Evolutionary conservation across 495 filamentous ascomycete genomes (phyloP).

Genomic region (Hypoxylon cercidicola): DNA sequence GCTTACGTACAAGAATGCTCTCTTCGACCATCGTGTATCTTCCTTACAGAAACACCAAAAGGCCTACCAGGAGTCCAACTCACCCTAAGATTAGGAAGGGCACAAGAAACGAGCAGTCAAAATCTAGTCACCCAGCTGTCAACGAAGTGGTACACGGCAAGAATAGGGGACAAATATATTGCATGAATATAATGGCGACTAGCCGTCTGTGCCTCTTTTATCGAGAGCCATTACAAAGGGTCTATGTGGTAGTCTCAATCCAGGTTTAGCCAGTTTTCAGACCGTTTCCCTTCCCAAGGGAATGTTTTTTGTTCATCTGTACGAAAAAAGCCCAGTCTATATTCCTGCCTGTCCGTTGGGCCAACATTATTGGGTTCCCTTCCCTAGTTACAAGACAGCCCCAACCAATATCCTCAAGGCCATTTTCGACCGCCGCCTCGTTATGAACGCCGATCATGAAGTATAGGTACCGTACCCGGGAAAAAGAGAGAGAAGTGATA

Average conservation of each 20-base stretch:
- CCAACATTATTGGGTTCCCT: conserved; percentile 5
- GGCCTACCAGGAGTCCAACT: no score
- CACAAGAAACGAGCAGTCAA: neutral
- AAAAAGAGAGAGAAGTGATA: conserved; percentile 5
- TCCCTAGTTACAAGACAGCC: conserved; percentile 15
- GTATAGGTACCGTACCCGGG: conserved; percentile 3
- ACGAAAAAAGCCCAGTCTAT: conserved; percentile 27
- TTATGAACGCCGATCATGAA: conserved; percentile 33
- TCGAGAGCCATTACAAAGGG: conserved; percentile 31
- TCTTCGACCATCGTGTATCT: no score
- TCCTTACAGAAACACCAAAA: no score
- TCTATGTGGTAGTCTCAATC: conserved; percentile 19
- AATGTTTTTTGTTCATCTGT: conserved; percentile 23
- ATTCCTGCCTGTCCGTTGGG: conserved; percentile 21
- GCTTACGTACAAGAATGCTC: no score
- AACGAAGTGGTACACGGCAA: neutral
- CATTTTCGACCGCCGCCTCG: conserved; percentile 16
- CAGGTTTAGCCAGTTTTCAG: conserved; percentile 23
- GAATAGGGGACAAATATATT: conserved; percentile 14
- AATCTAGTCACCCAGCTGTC: neutral
- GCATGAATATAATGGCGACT: conserved; percentile 34
- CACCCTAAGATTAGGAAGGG: no score
- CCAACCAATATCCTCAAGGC: conserved; percentile 14
- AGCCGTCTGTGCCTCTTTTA: conserved; percentile 24
- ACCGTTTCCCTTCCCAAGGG: conserved; percentile 6